A percentile compares a stretch with the other conserved stretches of the same genome.
Conservation (phyloP, 768 basidiomycete species). For the Naematelia encephala region DNA sequence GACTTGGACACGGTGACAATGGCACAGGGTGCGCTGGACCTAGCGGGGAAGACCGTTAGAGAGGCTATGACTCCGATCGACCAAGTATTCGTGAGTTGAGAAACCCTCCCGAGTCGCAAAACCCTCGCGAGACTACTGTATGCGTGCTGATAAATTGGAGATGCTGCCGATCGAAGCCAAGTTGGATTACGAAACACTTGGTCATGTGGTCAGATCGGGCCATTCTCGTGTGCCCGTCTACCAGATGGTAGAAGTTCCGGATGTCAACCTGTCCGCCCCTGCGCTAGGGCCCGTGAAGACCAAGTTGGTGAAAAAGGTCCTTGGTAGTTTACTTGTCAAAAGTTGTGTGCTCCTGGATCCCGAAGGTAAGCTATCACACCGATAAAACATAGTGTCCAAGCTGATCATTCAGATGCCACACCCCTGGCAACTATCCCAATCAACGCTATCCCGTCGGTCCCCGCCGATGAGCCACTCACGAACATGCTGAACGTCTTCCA, state of each 20-base stretch:
- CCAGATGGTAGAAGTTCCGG: conserved; percentile 63
- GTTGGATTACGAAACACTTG: conserved; percentile 75
- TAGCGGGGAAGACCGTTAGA: conserved; percentile 64
- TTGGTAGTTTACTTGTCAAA: conserved; percentile 83
- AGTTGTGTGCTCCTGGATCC: conserved; percentile 81
- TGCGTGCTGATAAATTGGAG: too few species aligned
- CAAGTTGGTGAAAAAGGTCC: conserved; percentile 68
- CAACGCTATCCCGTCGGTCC: conserved; percentile 81
- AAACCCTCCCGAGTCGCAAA: too few species aligned
- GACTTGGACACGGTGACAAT: conserved; percentile 83
- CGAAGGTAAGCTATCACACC: too few species aligned
- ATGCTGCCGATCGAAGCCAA: conserved; percentile 83
- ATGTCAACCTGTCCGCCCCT: conserved; percentile 42
- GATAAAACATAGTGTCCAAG: too few species aligned
- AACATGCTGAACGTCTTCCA: conserved; percentile 85
- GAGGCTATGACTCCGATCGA: conserved; percentile 50
- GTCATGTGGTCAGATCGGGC: conserved; percentile 70
- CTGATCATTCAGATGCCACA: too few species aligned
- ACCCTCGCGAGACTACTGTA: too few species aligned
- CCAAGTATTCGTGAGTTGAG: conserved; percentile 28
- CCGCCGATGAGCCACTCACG: conserved; percentile 77
- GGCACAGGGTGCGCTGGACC: conserved; percentile 80
- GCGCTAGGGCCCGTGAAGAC: conserved; percentile 24
- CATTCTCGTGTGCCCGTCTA: conserved; percentile 78
- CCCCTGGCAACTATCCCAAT: conserved; percentile 78